Evolutionary conservation across 352 stramenopile species (phyloP).

Genomic region (Elongisporangium undulatum): DNA sequence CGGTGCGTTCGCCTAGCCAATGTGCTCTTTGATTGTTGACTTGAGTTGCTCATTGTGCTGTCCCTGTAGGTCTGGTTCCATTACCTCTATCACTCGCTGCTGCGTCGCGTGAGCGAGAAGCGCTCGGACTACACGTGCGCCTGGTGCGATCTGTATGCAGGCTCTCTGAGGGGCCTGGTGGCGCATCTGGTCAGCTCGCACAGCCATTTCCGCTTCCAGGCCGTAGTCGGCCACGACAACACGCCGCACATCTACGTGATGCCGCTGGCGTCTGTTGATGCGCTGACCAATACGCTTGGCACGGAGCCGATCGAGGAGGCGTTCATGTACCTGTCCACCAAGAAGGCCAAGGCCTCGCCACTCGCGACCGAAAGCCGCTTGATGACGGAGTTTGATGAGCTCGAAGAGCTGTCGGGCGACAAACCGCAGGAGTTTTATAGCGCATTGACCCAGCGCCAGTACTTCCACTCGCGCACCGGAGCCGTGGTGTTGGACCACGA

Average conservation of each 20-base stretch:
- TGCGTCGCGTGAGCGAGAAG: constrained; percentile 79
- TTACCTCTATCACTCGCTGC: constrained; percentile 78
- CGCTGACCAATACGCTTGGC: neutral
- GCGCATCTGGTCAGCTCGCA: constrained; percentile 75
- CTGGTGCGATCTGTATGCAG: constrained; percentile 82
- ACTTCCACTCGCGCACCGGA: constrained; percentile 85
- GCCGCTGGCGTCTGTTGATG: constrained; percentile 3
- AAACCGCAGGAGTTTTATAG: constrained; percentile 71
- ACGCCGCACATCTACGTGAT: constrained; percentile 84
- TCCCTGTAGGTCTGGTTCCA: constrained; percentile 74
- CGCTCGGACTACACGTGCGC: constrained; percentile 75
- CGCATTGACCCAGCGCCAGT: constrained; percentile 74
- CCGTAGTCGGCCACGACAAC: constrained; percentile 71
- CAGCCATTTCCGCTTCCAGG: constrained; percentile 76
- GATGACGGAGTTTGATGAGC: constrained; percentile 74
- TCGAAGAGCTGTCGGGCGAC: constrained; percentile 50
- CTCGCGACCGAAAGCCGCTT: constrained; percentile 4
- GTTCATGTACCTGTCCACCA: constrained; percentile 57
- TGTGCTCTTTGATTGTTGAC: neutral
- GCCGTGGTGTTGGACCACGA: constrained; percentile 79
- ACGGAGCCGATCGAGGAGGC: constrained; percentile 58
- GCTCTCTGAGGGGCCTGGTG: constrained; percentile 65
- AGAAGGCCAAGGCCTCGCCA: constrained; percentile 23
- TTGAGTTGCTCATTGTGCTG: neutral
- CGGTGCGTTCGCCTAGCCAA: neutral